Evolutionary conservation across 2,329 filamentous ascomycete species (phyloP).

Genomic region (Apiospora koreana): DNA sequence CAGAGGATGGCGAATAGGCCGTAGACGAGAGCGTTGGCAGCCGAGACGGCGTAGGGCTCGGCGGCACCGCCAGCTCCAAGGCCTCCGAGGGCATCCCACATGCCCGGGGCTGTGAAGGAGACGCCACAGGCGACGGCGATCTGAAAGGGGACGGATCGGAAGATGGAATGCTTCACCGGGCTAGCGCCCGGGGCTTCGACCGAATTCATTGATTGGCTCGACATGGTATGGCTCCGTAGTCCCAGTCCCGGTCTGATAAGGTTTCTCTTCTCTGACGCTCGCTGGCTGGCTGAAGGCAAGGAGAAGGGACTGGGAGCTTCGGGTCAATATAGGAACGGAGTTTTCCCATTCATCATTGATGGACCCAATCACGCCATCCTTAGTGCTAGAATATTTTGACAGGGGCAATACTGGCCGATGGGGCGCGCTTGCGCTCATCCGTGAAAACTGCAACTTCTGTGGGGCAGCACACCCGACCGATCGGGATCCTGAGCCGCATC

Average conservation of each 20-base stretch:
- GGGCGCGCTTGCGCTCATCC: not conserved
- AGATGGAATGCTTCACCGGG: constrained; percentile 26
- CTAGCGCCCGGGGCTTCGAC: constrained; percentile 7
- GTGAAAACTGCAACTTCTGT: constrained; percentile 3
- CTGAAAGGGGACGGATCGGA: constrained; percentile 37
- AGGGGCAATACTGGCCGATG: not conserved
- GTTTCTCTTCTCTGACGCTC: not conserved
- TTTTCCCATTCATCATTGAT: constrained; percentile 13
- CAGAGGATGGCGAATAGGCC: constrained; percentile 46
- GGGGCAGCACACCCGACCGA: not conserved
- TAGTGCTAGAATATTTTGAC: constrained; percentile 6
- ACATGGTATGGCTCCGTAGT: constrained; percentile 3
- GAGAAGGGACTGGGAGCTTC: constrained; percentile 5
- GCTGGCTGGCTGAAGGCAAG: not conserved
- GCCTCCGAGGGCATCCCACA: constrained; percentile 45
- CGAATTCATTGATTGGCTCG: not conserved
- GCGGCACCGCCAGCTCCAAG: constrained; percentile 44
- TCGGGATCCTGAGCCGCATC: not conserved
- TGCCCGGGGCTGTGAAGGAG: constrained; percentile 42
- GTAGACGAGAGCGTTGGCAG: constrained; percentile 47
- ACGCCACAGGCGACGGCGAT: constrained; percentile 40
- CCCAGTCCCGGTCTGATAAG: constrained; percentile 1
- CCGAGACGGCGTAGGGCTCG: constrained; percentile 42
- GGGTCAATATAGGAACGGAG: constrained; percentile 9
- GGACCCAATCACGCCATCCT: constrained; percentile 12